Evolutionary conservation across 2,329 filamentous ascomycete species (phyloP), one percentile per base, ranked within the genome.

Genomic region (Aspergillus latus): DNA sequence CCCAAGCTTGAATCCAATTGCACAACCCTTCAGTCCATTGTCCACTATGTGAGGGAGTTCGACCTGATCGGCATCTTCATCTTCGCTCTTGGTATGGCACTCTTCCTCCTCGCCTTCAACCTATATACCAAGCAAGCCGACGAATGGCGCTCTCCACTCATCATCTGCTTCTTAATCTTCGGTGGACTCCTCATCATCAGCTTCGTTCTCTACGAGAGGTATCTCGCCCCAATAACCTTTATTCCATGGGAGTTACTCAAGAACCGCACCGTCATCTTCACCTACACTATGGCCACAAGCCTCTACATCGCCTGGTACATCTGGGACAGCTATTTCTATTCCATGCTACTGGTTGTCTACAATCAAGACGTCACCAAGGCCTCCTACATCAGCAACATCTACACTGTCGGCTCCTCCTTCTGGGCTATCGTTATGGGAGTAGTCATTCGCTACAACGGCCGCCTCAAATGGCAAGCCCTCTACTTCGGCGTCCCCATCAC

Each of bases 71-170:
- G 87, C 11, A 75, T 86, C 21, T 59, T 88, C 16, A 73, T 89
- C 1, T 75, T 89, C 40, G 81, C 82, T 49, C 77, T 74, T 1
- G 87, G 84, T 0, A 83, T 87, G 65, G 77, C 84, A 1, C 73
- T 89, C 3, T 82, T 90, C 68, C 78, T 90, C 1, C 77, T 90
- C 13, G 84, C 87, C 0, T 87, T 90, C 72, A 84, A 76, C 48
- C 76, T 90, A 4, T 46, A 46, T 34, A 47, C 42, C n/a, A 40
- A 40, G n/a, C 70, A 75, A 49, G 61, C 66, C 10, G 67, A 68
- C 30, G 71, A 76, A 16, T 64, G 68, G 7, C 63, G 73, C 5
- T 84, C 56, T 72, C 68, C 30, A 77, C 84, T 78, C 6, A 75
- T 86, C 1, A 62, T 87, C 30, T 86, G 86, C 0, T 68, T 80